Evolutionary conservation across 768 basidiomycete genomes (phyloP).

Genomic region (Pisolithus microcarpus): DNA sequence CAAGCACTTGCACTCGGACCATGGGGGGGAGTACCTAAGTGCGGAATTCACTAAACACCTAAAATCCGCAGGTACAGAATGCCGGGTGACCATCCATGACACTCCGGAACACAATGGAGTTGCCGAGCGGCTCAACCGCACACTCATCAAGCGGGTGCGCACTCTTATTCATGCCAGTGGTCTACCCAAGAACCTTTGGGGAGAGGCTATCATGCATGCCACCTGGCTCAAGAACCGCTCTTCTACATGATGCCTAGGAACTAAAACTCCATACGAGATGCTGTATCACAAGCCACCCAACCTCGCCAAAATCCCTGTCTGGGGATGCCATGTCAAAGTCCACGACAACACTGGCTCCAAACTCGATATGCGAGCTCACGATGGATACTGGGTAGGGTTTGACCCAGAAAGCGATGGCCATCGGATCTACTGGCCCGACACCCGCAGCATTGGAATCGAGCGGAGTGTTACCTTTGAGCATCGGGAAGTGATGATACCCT

Average conservation of each 20-base stretch:
- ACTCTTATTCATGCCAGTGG: background rate
- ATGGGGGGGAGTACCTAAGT: constrained; percentile 29
- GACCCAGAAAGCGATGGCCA: background rate
- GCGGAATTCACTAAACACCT: background rate
- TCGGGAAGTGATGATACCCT: background rate
- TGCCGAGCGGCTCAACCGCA: constrained; percentile 11
- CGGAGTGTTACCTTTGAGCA: constrained; percentile 3
- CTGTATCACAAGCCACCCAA: background rate
- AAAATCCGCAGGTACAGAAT: constrained; percentile 1
- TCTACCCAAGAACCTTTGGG: background rate
- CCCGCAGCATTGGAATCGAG: constrained; percentile 2
- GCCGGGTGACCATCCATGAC: constrained; percentile 34
- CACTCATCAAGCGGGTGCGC: background rate
- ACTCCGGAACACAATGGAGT: constrained; percentile 40
- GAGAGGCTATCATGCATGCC: background rate
- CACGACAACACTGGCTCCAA: background rate
- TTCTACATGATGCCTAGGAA: background rate
- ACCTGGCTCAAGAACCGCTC: background rate
- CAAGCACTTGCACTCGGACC: constrained; percentile 4
- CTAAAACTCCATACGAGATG: constrained; percentile 3
- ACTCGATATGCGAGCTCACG: background rate
- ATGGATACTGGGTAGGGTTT: background rate
- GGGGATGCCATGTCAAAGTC: background rate
- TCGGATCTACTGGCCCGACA: background rate
- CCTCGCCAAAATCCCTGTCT: background rate